Percentiles rank a stretch among this genome's conserved stretches.
Conservation (phyloP, 495 filamentous ascomycete species). For the Neurospora tetrasperma region DNA sequence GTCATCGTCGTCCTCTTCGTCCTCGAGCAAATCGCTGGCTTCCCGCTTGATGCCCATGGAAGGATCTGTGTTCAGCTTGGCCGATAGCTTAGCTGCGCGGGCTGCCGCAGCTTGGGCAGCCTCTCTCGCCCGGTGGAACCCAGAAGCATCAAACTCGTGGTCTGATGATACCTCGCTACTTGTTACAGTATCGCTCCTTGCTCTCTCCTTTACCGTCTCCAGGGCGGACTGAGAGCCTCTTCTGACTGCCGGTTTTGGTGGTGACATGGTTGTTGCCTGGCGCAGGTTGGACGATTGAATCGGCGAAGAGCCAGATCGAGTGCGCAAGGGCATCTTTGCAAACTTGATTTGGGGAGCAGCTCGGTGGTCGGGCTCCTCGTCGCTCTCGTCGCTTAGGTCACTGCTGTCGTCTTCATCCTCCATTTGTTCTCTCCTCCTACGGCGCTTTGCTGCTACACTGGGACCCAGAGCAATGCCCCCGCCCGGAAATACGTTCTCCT, state of each 20-base stretch:
- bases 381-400: constrained; percentile 91
- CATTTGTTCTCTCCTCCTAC: constrained; percentile 59
- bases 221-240: constrained; percentile 69
- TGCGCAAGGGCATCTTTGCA: constrained; percentile 83
- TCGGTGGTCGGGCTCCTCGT: constrained; percentile 69
- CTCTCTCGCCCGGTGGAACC: constrained; percentile 50
- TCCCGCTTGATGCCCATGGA: constrained; percentile 31
- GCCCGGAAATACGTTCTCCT: constrained; percentile 68
- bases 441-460: constrained; percentile 44
- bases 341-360: constrained; percentile 82
- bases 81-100: constrained; percentile 29
- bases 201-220: constrained; percentile 62
- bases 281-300: constrained; percentile 51
- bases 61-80: constrained; percentile 34
- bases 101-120: constrained; percentile 27
- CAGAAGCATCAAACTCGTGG: constrained; percentile 65
- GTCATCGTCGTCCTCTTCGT: constrained; percentile 49
- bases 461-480: constrained; percentile 68
- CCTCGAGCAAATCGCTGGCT: constrained; percentile 45
- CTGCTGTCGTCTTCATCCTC: constrained; percentile 97
- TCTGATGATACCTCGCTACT: constrained; percentile 90
- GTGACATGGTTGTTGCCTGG: constrained; percentile 27
- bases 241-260: constrained; percentile 28
- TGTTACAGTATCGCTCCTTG: constrained; percentile 75
- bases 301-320: constrained; percentile 78